Conservation (phyloP, 2,329 filamentous ascomycete genomes). For the Stemphylium vesicarium region DNA sequence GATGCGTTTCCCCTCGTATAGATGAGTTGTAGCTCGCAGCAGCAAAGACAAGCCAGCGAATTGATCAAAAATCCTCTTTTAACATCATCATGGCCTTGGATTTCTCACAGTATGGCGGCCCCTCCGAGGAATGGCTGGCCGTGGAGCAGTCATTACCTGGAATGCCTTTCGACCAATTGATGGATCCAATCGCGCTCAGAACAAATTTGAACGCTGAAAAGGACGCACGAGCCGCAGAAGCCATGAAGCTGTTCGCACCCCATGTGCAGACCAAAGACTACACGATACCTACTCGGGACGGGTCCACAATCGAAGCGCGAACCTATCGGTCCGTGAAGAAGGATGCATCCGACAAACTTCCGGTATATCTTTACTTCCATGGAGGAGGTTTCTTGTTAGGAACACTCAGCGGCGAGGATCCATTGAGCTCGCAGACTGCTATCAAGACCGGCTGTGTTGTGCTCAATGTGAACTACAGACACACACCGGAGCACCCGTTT, state of each 20-base stretch:
- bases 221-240: conserved; percentile 26
- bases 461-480: conserved; percentile 64
- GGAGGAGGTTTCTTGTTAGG: conserved; percentile 66
- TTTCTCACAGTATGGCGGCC: conserved; percentile 13
- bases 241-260: conserved; percentile 28
- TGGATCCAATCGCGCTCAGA: conserved; percentile 22
- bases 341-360: conserved; percentile 48
- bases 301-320: conserved; percentile 53
- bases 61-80: not conserved
- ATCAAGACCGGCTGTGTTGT: conserved; percentile 54
- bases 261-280: conserved; percentile 30
- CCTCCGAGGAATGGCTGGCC: conserved; percentile 43
- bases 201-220: conserved; percentile 31
- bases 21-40: too few relatives aligned
- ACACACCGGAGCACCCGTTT: conserved; percentile 61
- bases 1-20: too few relatives aligned
- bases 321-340: conserved; percentile 53
- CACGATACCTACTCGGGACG: conserved; percentile 55
- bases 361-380: conserved; percentile 58
- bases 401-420: conserved; percentile 60
- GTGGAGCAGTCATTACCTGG: conserved; percentile 37
- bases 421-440: conserved; percentile 58
- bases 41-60: too few relatives aligned
- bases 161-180: conserved; percentile 26
- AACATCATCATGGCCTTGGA: conserved; percentile 1